Evolutionary conservation across 2,329 filamentous ascomycete species (phyloP).

Genomic region (Alternaria brassicicola): DNA sequence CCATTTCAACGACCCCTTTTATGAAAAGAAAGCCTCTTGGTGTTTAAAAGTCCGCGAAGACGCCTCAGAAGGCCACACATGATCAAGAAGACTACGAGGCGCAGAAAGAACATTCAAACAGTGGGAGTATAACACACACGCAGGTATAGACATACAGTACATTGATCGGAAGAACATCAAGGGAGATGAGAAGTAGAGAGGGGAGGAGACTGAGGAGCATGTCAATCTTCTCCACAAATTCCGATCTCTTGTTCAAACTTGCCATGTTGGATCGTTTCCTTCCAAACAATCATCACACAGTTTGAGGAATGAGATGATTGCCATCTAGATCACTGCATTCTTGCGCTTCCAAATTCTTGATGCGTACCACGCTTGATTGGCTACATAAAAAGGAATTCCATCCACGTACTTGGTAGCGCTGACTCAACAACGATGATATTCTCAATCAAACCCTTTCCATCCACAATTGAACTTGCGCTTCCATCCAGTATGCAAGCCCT

Average conservation of each 20-base stretch:
- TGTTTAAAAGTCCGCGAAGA: not conserved
- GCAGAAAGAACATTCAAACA: not conserved
- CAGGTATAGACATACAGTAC: not conserved
- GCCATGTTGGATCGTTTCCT: not conserved
- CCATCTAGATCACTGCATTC: not conserved
- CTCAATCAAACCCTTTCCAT: conserved; percentile 9
- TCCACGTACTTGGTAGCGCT: not conserved
- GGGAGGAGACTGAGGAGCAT: not conserved
- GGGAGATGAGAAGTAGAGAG: not conserved
- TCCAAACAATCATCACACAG: not conserved
- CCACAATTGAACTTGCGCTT: conserved; percentile 11
- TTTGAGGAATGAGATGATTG: not conserved
- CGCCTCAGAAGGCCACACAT: not conserved
- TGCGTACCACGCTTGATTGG: not conserved
- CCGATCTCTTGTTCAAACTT: not conserved
- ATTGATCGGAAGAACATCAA: not conserved
- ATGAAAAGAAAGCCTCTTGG: not conserved
- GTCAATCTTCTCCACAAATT: not conserved
- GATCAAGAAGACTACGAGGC: not conserved
- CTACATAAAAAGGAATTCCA: not conserved
- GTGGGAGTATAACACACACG: not conserved
- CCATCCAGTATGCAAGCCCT: conserved; percentile 1
- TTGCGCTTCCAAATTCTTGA: not conserved
- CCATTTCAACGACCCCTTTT: not conserved
- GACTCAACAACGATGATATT: not conserved